These are phyloP conservation scores for Geosiphon pyriformis DNA, from an alignment of 192 early-diverging fungal species.

Conservation along the genomic window DNA sequence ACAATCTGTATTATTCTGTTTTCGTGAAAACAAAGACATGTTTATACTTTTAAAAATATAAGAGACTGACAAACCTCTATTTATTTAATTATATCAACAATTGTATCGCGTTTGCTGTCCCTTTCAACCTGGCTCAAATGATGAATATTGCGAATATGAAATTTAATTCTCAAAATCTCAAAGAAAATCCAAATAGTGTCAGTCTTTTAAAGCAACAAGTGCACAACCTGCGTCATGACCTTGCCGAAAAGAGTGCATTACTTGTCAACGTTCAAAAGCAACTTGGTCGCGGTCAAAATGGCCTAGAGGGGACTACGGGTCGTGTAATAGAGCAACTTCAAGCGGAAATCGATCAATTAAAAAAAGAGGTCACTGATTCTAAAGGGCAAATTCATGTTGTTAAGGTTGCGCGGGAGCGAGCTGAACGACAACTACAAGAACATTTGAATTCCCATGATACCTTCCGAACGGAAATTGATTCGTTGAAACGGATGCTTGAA, in stretches of 20 bases:
- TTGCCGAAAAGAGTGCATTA: constrained; percentile 21
- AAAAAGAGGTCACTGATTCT: constrained; percentile 19
- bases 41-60: no score
- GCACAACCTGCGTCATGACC: constrained; percentile 8
- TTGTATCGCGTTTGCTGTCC: no score
- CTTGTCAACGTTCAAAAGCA: constrained; percentile 20
- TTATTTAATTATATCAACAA: no score
- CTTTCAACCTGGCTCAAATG: neutral
- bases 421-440: constrained; percentile 22
- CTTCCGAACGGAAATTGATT: constrained; percentile 19
- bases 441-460: constrained; percentile 19
- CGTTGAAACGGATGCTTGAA: constrained; percentile 22
- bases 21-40: neutral
- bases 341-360: constrained; percentile 19
- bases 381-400: constrained; percentile 15
- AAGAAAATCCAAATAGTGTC: neutral
- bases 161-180: neutral
- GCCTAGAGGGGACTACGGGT: constrained; percentile 12
- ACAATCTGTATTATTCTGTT: neutral
- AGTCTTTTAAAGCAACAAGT: constrained; percentile 15
- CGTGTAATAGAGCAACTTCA: constrained; percentile 20
- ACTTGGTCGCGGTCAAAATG: constrained; percentile 3
- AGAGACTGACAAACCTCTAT: no score
- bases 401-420: constrained; percentile 19
- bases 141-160: neutral